A percentile compares a stretch with the other conserved stretches of the same genome.
These are phyloP conservation scores for Berberis vulgaris DNA, from an alignment of 164 flowering plant genomes.

Conservation along the genomic window DNA sequence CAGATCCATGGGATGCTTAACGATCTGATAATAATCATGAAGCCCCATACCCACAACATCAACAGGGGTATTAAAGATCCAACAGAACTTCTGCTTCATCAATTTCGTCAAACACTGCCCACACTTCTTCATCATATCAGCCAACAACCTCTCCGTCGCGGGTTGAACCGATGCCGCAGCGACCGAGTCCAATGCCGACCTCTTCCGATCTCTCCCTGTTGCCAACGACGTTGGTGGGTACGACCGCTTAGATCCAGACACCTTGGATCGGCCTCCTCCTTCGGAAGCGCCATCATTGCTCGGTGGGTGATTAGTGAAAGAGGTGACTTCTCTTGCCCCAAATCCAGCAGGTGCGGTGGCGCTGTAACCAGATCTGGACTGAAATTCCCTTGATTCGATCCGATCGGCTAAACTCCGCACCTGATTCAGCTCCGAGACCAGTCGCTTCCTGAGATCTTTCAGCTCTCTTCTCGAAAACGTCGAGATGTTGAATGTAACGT, in stretches of 20 bases:
- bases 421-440: slow-evolving; percentile 48
- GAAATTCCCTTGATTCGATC: slow-evolving; percentile 40
- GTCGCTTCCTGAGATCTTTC: slow-evolving; percentile 40
- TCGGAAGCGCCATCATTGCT: not conserved
- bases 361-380: slow-evolving; percentile 18
- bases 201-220: slow-evolving; percentile 23
- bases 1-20: slow-evolving; percentile 84
- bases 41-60: slow-evolving; percentile 59
- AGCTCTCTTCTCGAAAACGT: slow-evolving; percentile 36
- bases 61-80: slow-evolving; percentile 61
- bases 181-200: slow-evolving; percentile 16
- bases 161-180: not conserved
- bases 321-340: too few relatives aligned
- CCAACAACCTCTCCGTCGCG: not conserved
- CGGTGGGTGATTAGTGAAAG: not conserved
- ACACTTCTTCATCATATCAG: slow-evolving; percentile 40
- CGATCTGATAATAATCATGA: slow-evolving; percentile 63
- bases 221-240: not conserved
- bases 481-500: slow-evolving; percentile 31
- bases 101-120: slow-evolving; percentile 45
- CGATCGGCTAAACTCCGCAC: slow-evolving; percentile 37
- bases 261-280: too few relatives aligned
- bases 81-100: slow-evolving; percentile 59
- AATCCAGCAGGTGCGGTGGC: too few relatives aligned
- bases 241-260: too few relatives aligned